Percentiles rank a stretch among this genome's conserved stretches.
These are phyloP conservation scores for Skeletonema marinoi DNA, from an alignment of 108 stramenopile genomes.

Conservation along the genomic window DNA sequence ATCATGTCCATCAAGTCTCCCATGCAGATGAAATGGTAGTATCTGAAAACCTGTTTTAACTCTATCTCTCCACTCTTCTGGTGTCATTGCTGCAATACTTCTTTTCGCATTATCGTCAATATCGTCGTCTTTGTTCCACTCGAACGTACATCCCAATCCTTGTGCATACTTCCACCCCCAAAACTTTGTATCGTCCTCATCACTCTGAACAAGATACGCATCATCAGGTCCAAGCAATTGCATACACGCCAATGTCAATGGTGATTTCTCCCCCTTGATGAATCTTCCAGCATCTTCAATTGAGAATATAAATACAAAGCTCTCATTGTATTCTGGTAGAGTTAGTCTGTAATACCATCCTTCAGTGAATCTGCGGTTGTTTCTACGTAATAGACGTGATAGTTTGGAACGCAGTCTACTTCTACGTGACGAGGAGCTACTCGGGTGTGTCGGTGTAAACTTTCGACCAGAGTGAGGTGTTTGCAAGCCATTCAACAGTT, in stretches of 20 bases:
- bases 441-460: slow-evolving; percentile 78
- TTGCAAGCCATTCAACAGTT: slow-evolving; percentile 30
- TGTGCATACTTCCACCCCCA: slow-evolving; percentile 75
- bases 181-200: slow-evolving; percentile 75
- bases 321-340: slow-evolving; percentile 60
- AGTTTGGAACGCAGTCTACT: slow-evolving; percentile 23
- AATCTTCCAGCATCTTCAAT: slow-evolving; percentile 78
- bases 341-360: slow-evolving; percentile 92
- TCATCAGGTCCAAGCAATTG: slow-evolving; percentile 84
- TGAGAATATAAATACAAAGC: slow-evolving; percentile 83
- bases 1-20: slow-evolving; percentile 72
- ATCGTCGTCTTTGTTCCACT: slow-evolving; percentile 34
- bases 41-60: slow-evolving; percentile 83
- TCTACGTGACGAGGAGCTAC: background rate
- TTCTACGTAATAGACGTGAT: slow-evolving; percentile 14
- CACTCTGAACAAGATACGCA: slow-evolving; percentile 78
- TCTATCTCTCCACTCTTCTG: slow-evolving; percentile 52
- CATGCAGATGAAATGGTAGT: slow-evolving; percentile 62
- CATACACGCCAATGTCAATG: slow-evolving; percentile 65
- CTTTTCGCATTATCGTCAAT: background rate
- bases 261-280: slow-evolving; percentile 34
- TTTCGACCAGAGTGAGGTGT: slow-evolving; percentile 85
- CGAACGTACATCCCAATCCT: slow-evolving; percentile 79
- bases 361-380: slow-evolving; percentile 75
- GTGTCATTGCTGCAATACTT: slow-evolving; percentile 43